Base-by-base conservation (phyloP, 192 early-diverging fungal genomes). In the Podochytrium sp. region DNA sequence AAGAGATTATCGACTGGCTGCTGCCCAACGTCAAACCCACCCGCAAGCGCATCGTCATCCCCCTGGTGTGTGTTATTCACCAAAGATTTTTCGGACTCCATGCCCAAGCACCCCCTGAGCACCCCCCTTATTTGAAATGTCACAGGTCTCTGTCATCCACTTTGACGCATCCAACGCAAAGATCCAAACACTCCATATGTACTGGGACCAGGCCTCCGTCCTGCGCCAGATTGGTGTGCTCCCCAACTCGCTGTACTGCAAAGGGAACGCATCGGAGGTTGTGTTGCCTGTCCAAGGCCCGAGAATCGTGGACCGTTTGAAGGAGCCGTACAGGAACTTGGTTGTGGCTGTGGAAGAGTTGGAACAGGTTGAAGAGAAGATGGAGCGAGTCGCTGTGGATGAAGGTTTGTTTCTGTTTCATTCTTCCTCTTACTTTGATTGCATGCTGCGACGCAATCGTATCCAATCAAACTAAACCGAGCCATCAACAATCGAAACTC, bases 181-280 rank as follows among this genome's bases (percentile, higher is more conserved):
- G 52, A 78, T 83, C 10, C 52, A 62, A 25, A 61, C 67, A 29
- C 55, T 79, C 27, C 62, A 75, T 5, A 66, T 81, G n/a, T 83
- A 86, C 81, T 86, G 85, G 85, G 85, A 86, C 76, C 85, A 86
- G 64, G 85, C 83, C 14, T 74, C 83, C 12, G 66, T 86, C 38
- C 75, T 86, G 27, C 56, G 76, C 2, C 85, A 86, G 65, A 74
- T 81, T 39, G 71, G 79, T 1, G 68, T 75, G 14, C 73, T 73
- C 6, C 72, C 68, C 34, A 82, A 50, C 40, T 83, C 82, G 41
- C 58, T 86, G 32, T 86, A 74, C 71, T 86, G 85, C 79, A 82
- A 83, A 53, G 67, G 83, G 16, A 86, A 86, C 62, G 23, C 53
- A 10, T 74, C 68, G 30, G 85, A 86, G 62, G 76, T 75, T 20